A percentile compares a stretch with the other conserved stretches of the same genome.
Conservation (phyloP, 495 filamentous ascomycete species). For the Letharia lupina region DNA sequence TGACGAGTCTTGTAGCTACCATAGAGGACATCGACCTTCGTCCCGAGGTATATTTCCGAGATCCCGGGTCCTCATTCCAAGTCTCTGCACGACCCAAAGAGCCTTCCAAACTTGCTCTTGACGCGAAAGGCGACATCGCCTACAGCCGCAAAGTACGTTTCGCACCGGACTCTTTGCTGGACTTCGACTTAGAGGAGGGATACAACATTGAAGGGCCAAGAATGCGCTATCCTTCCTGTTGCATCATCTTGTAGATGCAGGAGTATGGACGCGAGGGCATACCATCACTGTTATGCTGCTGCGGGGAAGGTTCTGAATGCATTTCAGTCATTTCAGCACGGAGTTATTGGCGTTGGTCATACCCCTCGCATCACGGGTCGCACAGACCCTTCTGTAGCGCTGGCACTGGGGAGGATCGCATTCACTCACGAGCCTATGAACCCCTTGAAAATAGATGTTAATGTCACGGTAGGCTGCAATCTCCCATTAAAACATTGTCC, state of each 20-base stretch:
- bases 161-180: neutral
- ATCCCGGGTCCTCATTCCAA: slow-evolving; percentile 3
- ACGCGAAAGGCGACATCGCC: neutral
- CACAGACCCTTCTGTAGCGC: neutral
- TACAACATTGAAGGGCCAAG: neutral
- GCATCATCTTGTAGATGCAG: neutral
- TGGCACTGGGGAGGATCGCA: neutral
- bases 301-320: neutral
- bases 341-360: slow-evolving; percentile 4
- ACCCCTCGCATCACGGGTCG: neutral
- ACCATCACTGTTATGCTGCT: neutral
- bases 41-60: neutral
- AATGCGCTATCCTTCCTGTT: neutral
- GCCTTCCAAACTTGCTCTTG: neutral
- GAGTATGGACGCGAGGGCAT: neutral
- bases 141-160: neutral
- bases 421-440: neutral
- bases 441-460: neutral
- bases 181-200: neutral
- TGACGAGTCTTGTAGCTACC: neutral
- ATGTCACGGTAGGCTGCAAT: neutral
- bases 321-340: neutral
- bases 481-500: neutral
- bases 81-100: slow-evolving; percentile 3
- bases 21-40: neutral